Evolutionary conservation across 495 filamentous ascomycete genomes (phyloP).

Genomic region (Talaromyces proteolyticus): DNA sequence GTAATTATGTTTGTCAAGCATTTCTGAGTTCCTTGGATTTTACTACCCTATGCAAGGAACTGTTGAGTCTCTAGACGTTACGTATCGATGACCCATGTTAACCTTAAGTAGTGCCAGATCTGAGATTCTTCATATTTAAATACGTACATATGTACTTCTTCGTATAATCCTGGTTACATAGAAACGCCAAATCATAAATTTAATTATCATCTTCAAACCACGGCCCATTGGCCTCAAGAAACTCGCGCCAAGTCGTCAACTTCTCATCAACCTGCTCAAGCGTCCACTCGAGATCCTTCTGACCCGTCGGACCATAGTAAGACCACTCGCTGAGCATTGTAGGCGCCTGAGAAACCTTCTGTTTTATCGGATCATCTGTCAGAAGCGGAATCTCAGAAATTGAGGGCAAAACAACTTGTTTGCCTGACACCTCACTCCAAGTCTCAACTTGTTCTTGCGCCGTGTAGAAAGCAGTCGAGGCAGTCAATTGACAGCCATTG

Average conservation of each 20-base stretch:
- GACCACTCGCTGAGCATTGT: not conserved
- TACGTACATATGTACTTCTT: too few relatives aligned
- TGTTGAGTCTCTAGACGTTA: too few relatives aligned
- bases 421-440: conserved; percentile 36
- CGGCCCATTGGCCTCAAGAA: not conserved
- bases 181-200: too few relatives aligned
- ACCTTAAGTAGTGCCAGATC: too few relatives aligned
- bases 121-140: too few relatives aligned
- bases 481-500: not conserved
- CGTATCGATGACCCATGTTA: too few relatives aligned
- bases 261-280: conserved; percentile 2
- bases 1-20: too few relatives aligned
- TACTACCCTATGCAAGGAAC: too few relatives aligned
- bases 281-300: not conserved
- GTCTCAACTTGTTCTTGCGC: conserved; percentile 15
- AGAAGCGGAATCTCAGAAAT: not conserved
- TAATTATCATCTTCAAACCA: too few relatives aligned
- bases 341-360: not conserved
- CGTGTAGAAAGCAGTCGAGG: not conserved
- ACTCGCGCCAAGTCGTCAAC: not conserved
- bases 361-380: not conserved
- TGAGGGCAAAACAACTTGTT: conserved; percentile 9
- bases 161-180: too few relatives aligned
- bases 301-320: not conserved
- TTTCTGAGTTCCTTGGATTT: too few relatives aligned